Conservation (phyloP, 2,329 filamentous ascomycete species). For the Cryphonectria japonica region DNA sequence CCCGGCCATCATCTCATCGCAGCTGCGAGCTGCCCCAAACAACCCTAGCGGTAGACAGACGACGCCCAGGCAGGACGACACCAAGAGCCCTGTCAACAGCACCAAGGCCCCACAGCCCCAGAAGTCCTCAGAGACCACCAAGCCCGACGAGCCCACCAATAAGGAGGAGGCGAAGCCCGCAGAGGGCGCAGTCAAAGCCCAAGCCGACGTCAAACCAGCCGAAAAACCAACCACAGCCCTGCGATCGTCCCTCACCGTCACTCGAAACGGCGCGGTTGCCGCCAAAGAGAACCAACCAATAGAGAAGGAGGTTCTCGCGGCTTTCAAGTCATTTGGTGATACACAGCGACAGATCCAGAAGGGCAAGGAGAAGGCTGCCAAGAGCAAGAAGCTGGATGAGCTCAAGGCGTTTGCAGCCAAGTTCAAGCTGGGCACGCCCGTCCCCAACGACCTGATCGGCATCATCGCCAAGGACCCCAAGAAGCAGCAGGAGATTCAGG, state of each 20-base stretch:
- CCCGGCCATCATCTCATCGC: slow-evolving; percentile 89
- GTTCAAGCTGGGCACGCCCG: slow-evolving; percentile 93
- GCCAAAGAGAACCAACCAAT: slow-evolving; percentile 57
- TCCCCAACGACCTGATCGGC: slow-evolving; percentile 87
- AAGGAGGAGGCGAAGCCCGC: slow-evolving; percentile 38
- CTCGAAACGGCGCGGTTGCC: slow-evolving; percentile 46
- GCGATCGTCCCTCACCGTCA: slow-evolving; percentile 39
- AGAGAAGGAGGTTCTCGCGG: slow-evolving; percentile 63
- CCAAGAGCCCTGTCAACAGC: slow-evolving; percentile 38
- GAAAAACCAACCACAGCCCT: slow-evolving; percentile 30
- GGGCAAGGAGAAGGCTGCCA: slow-evolving; percentile 71
- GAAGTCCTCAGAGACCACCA: slow-evolving; percentile 32
- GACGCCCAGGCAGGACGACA: slow-evolving; percentile 42
- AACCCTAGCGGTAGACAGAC: slow-evolving; percentile 43
- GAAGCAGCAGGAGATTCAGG: slow-evolving; percentile 92
- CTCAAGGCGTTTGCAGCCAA: slow-evolving; percentile 91
- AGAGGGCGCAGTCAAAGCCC: slow-evolving; percentile 37
- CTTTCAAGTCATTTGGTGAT: slow-evolving; percentile 67
- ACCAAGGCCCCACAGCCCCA: slow-evolving; percentile 37
- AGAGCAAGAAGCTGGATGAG: slow-evolving; percentile 90
- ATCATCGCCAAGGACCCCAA: slow-evolving; percentile 96
- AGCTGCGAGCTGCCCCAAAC: slow-evolving; percentile 56
- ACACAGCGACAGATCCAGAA: slow-evolving; percentile 58
- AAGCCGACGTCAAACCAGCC: slow-evolving; percentile 31
- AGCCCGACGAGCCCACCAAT: slow-evolving; percentile 35